Evolutionary conservation across 768 basidiomycete species (phyloP).

Genomic region (Tulasnella sp.): DNA sequence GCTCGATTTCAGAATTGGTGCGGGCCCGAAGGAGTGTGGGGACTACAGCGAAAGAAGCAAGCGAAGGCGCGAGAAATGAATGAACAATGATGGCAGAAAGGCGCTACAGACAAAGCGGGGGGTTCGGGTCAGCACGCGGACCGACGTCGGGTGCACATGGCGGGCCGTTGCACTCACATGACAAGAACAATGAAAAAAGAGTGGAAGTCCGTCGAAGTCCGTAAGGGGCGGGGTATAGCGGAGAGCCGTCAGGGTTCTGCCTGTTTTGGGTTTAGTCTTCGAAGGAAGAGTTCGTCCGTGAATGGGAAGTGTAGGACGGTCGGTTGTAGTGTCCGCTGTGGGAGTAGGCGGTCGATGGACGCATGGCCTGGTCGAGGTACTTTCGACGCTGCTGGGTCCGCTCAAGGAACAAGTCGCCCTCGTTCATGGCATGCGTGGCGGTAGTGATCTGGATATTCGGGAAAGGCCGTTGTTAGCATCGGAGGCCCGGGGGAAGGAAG

Average conservation of each 20-base stretch:
- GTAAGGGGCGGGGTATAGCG: neutral
- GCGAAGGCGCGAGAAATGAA: neutral
- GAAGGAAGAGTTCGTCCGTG: neutral
- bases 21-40: constrained; percentile 9
- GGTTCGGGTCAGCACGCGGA: constrained; percentile 1
- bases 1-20: neutral
- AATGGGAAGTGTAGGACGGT: constrained; percentile 7
- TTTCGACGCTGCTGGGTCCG: constrained; percentile 9
- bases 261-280: neutral
- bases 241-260: neutral
- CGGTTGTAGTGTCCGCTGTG: constrained; percentile 2
- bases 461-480: neutral
- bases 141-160: neutral
- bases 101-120: neutral
- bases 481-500: neutral
- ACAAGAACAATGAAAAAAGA: neutral
- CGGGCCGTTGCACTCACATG: constrained; percentile 9
- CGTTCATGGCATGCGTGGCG: neutral
- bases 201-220: constrained; percentile 10
- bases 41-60: neutral
- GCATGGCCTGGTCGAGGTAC: constrained; percentile 6
- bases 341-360: neutral
- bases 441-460: neutral
- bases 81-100: neutral
- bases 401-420: neutral